A percentile compares a stretch with the other conserved stretches of the same genome.
These are phyloP conservation scores for Fraxinus latifolia DNA, from an alignment of 305 asterid species.

Conservation along the genomic window DNA sequence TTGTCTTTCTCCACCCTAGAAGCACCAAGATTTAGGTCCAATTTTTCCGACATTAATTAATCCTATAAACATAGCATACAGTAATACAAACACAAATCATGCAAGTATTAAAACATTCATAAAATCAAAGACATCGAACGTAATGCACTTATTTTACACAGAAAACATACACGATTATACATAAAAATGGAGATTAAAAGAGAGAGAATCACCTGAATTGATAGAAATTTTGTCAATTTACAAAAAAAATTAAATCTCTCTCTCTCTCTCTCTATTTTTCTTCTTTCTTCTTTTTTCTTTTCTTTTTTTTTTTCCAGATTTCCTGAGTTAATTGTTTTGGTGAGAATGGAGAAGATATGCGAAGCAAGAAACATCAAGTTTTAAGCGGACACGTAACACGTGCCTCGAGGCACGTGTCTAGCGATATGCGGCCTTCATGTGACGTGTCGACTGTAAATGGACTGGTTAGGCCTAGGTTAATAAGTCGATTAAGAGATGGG, in stretches of 20 bases:
- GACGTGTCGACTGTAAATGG: not conserved
- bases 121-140: not conserved
- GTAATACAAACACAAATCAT: not conserved
- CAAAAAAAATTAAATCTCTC: too few species aligned
- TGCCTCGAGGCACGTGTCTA: not conserved
- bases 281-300: too few species aligned
- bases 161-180: not conserved
- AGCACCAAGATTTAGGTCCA: constrained; percentile 9
- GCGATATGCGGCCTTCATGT: not conserved
- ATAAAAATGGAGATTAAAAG: constrained; percentile 10
- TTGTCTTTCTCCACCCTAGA: constrained; percentile 13
- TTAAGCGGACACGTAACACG: not conserved
- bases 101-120: not conserved
- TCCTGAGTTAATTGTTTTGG: not conserved
- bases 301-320: not conserved
- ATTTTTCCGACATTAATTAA: constrained; percentile 34
- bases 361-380: not conserved
- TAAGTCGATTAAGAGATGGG: not conserved
- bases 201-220: constrained; percentile 43
- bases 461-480: not conserved
- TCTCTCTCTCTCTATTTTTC: too few species aligned
- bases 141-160: not conserved
- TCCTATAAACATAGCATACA: constrained; percentile 35
- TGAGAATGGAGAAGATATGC: not conserved
- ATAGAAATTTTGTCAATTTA: not conserved